These are phyloP conservation scores for Ogataea glucozyma DNA, from an alignment of 805 yeast species.

Conservation along the genomic window DNA sequence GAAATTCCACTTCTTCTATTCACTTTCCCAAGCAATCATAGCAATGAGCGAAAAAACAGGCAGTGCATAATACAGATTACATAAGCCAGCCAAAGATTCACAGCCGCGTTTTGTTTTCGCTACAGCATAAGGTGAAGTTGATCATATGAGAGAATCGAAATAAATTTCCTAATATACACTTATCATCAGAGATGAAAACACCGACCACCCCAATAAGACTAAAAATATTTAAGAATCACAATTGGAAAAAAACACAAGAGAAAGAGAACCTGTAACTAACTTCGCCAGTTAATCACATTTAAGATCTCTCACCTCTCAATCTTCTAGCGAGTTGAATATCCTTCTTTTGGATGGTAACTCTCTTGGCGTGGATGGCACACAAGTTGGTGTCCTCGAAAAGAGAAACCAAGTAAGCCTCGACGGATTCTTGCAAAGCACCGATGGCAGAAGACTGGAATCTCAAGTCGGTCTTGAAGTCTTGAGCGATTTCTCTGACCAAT, in stretches of 20 bases:
- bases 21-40: constrained; percentile 6
- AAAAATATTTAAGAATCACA: constrained; percentile 23
- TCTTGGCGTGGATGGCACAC: constrained; percentile 98
- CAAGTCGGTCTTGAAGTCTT: constrained; percentile 88
- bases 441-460: constrained; percentile 98
- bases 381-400: constrained; percentile 96
- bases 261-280: constrained; percentile 5
- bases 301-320: constrained; percentile 95
- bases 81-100: constrained; percentile 10
- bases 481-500: constrained; percentile 93
- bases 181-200: constrained; percentile 9
- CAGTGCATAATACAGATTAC: no score
- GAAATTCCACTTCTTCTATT: constrained; percentile 6
- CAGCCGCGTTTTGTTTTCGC: no score
- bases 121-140: no score
- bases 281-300: constrained; percentile 29
- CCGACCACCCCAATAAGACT: constrained; percentile 19
- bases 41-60: no score
- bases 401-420: constrained; percentile 96
- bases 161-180: constrained; percentile 29
- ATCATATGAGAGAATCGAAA: constrained; percentile 14
- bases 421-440: constrained; percentile 97
- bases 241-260: constrained; percentile 5
- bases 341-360: constrained; percentile 98
- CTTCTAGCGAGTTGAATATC: constrained; percentile 98